phyloP scores from a whole-genome alignment of 768 basidiomycete genomes.

The Termitomyces sp. region DNA sequence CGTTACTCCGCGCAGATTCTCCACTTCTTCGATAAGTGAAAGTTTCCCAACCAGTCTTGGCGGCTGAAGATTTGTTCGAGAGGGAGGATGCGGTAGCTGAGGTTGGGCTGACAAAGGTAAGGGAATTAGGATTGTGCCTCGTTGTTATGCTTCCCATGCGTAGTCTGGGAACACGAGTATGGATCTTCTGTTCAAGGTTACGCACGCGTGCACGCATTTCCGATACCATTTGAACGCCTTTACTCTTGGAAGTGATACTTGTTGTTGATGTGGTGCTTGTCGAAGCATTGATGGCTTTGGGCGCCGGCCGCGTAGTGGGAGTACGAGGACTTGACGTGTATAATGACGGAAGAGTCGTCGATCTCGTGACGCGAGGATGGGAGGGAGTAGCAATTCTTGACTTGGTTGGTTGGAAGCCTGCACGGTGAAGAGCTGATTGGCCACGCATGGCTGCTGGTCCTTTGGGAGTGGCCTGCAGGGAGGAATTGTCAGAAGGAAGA shows the following conservation, averaged over 20 bases:
- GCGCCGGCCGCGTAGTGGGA: conserved; percentile 36
- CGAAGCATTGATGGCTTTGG: conserved; percentile 37
- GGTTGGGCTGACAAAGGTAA: conserved; percentile 30
- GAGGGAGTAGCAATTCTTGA: conserved; percentile 43
- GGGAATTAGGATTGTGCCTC: conserved; percentile 41
- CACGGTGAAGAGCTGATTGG: conserved; percentile 48
- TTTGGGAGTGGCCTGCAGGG: conserved; percentile 40
- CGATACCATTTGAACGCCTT: conserved; percentile 89
- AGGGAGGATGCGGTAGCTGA: conserved; percentile 32
- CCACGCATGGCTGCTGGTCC: conserved; percentile 36
- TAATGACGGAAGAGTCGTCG: conserved; percentile 54
- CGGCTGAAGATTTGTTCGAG: conserved; percentile 38
- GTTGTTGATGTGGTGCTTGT: conserved; percentile 41
- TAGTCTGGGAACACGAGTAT: conserved; percentile 80
- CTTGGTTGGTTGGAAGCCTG: conserved; percentile 47
- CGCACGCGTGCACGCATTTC: conserved; percentile 87
- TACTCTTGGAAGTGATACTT: conserved; percentile 62
- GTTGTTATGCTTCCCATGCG: conserved; percentile 78
- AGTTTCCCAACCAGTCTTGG: conserved; percentile 44
- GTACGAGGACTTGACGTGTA: conserved; percentile 50
- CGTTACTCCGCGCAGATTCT: conserved; percentile 46
- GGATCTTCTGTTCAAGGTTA: conserved; percentile 83
- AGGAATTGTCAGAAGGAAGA: conserved; percentile 32
- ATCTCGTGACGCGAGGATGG: conserved; percentile 45
- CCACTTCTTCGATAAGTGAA: conserved; percentile 39